Percentiles rank a stretch among this genome's conserved stretches.
Conservation (phyloP, 345 rosid genomes). For the Pugionium dolabratum region DNA sequence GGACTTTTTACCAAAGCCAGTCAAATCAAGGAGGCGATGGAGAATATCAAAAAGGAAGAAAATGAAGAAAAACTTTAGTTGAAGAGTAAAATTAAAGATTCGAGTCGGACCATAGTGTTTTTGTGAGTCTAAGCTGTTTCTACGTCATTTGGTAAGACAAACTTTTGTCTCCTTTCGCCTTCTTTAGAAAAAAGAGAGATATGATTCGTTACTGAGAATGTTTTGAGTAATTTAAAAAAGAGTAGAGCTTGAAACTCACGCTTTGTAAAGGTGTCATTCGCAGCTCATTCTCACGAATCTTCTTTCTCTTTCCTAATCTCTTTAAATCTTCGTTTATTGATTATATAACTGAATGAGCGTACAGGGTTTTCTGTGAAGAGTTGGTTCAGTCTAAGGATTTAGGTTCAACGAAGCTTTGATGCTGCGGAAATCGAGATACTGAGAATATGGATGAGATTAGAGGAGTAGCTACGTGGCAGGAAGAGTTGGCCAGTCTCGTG, state of each 20-base stretch:
- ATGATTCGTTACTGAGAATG: slow-evolving; percentile 46
- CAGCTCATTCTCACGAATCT: slow-evolving; percentile 32
- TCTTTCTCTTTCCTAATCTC: slow-evolving; percentile 17
- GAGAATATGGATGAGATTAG: slow-evolving; percentile 58
- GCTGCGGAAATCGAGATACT: not conserved
- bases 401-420: not conserved
- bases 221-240: not conserved
- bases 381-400: slow-evolving; percentile 10
- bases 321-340: too few relatives aligned
- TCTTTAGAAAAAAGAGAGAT: slow-evolving; percentile 20
- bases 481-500: slow-evolving; percentile 64
- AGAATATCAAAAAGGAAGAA: not conserved
- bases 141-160: slow-evolving; percentile 26
- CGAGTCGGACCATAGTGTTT: slow-evolving; percentile 10
- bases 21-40: slow-evolving; percentile 20
- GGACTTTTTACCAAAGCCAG: not conserved
- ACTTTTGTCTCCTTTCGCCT: slow-evolving; percentile 20
- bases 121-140: too few relatives aligned
- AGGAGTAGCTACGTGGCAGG: slow-evolving; percentile 68
- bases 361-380: slow-evolving; percentile 19
- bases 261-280: slow-evolving; percentile 48
- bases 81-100: slow-evolving; percentile 21
- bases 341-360: not conserved
- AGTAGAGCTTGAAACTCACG: slow-evolving; percentile 35
- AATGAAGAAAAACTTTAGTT: slow-evolving; percentile 11